phyloP scores from a whole-genome alignment of 768 basidiomycete genomes.

The Antrodiella citrinella region DNA sequence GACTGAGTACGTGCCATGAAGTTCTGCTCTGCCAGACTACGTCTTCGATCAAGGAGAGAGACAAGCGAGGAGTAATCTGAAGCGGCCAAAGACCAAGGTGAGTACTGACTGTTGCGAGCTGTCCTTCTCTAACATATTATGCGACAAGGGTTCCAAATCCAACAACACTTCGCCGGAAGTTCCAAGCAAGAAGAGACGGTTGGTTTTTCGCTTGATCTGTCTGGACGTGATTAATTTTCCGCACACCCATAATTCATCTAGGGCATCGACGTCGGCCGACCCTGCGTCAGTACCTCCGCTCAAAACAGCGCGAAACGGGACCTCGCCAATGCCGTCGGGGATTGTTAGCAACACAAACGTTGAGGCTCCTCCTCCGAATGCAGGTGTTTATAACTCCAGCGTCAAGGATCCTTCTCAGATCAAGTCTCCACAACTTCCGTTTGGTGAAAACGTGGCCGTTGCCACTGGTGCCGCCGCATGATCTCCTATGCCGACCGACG shows the following conservation, averaged over 20 bases:
- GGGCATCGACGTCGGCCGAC: constrained; percentile 11
- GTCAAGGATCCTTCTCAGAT: constrained; percentile 38
- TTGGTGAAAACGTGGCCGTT: constrained; percentile 53
- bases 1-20: too few relatives aligned
- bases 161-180: constrained; percentile 55
- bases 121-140: constrained; percentile 5
- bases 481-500: too few relatives aligned
- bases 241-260: background rate
- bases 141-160: constrained; percentile 50
- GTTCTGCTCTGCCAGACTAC: constrained; percentile 70
- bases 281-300: constrained; percentile 6
- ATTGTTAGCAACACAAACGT: constrained; percentile 26
- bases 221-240: background rate
- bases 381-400: constrained; percentile 28
- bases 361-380: constrained; percentile 24
- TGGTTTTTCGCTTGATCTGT: constrained; percentile 10
- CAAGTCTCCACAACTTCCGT: constrained; percentile 54
- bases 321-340: constrained; percentile 26
- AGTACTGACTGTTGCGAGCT: constrained; percentile 18
- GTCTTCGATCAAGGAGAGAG: constrained; percentile 80
- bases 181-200: constrained; percentile 82
- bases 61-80: constrained; percentile 59
- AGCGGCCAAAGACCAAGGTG: constrained; percentile 67
- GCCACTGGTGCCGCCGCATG: constrained; percentile 31
- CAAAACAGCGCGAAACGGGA: constrained; percentile 11